Evolutionary conservation across 352 stramenopile species (phyloP).

Genomic region (Phytophthora sansomeana): DNA sequence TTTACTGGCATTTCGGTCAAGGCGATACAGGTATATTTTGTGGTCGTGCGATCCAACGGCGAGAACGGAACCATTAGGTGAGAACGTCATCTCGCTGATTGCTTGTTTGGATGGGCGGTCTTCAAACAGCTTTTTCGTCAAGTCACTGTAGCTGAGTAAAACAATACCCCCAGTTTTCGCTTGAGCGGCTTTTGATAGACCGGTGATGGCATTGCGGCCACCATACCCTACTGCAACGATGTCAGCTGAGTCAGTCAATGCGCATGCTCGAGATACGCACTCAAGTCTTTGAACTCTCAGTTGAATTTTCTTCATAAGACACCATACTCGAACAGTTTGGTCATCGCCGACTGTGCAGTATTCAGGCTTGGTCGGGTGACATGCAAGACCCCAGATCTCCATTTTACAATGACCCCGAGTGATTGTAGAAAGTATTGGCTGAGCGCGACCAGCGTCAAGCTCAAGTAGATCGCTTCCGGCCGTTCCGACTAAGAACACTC

Average conservation of each 20-base stretch:
- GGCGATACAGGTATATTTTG: constrained; percentile 78
- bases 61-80: constrained; percentile 53
- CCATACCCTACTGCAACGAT: constrained; percentile 71
- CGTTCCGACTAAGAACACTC: constrained; percentile 84
- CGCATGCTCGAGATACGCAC: constrained; percentile 70
- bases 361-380: constrained; percentile 66
- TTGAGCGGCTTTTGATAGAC: constrained; percentile 33
- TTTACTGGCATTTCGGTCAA: constrained; percentile 52
- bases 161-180: constrained; percentile 73
- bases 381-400: constrained; percentile 87
- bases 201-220: constrained; percentile 48
- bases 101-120: constrained; percentile 83
- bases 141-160: constrained; percentile 64
- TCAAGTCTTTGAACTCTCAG: constrained; percentile 54
- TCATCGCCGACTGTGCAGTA: constrained; percentile 89
- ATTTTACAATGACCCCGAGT: constrained; percentile 73
- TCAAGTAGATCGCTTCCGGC: constrained; percentile 89
- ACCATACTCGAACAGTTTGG: constrained; percentile 84
- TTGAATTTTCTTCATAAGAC: constrained; percentile 51
- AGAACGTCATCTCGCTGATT: constrained; percentile 88
- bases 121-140: constrained; percentile 72
- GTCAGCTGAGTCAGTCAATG: constrained; percentile 49
- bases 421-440: constrained; percentile 29
- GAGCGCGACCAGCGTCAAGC: constrained; percentile 56
- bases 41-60: constrained; percentile 81